These are phyloP conservation scores for Mortierella sp. DNA, from an alignment of 371 early-diverging fungal genomes.

Conservation along the genomic window DNA sequence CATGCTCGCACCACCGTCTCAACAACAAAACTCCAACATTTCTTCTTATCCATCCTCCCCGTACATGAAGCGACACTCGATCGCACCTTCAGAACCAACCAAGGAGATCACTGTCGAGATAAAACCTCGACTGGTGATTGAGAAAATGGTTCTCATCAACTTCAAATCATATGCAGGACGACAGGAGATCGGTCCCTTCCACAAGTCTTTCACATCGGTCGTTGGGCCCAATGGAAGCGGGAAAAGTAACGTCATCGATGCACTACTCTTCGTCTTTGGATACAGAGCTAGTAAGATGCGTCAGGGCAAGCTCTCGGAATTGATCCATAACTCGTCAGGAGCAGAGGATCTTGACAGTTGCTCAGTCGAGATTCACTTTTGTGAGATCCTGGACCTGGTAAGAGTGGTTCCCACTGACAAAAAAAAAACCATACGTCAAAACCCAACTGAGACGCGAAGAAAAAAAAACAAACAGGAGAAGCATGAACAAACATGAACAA, in stretches of 20 bases:
- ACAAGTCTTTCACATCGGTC: conserved; percentile 91
- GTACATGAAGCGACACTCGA: conserved; percentile 18
- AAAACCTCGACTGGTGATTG: conserved; percentile 84
- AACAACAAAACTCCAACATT: conserved; percentile 2
- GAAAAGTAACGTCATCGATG: conserved; percentile 99
- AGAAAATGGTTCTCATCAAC: conserved; percentile 91
- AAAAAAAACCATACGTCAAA: too few relatives aligned
- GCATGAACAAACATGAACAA: too few relatives aligned
- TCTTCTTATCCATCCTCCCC: conserved; percentile 20
- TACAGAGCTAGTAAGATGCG: conserved; percentile 99
- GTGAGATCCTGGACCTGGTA: conserved; percentile 86
- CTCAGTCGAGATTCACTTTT: conserved; percentile 96
- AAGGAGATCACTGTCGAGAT: conserved; percentile 34
- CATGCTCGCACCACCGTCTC: conserved; percentile 6
- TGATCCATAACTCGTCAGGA: conserved; percentile 96
- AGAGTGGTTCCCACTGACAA: too few relatives aligned
- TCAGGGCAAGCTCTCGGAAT: conserved; percentile 95
- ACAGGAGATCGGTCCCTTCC: conserved; percentile 97
- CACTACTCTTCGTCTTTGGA: conserved; percentile 99
- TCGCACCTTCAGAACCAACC: conserved; percentile 17
- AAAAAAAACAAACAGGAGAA: too few relatives aligned
- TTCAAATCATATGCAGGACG: conserved; percentile 97
- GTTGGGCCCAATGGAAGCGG: conserved; percentile 99
- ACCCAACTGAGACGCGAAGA: too few relatives aligned
- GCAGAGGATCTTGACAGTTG: conserved; percentile 78